Evolutionary conservation across 495 filamentous ascomycete genomes (phyloP).

Genomic region (Clohesyomyces aquaticus): DNA sequence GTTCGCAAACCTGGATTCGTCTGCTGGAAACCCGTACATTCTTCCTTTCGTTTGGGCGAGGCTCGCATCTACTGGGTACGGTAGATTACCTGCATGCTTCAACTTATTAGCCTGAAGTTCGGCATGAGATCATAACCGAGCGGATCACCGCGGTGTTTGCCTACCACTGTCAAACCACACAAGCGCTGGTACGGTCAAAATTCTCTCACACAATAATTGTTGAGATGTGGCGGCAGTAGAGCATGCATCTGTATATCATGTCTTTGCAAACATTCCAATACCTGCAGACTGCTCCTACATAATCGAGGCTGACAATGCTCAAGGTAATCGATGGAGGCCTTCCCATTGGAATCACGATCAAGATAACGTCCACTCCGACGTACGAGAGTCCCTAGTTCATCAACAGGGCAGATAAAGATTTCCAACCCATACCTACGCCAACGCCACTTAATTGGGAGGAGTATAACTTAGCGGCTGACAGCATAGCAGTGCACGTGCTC

Average conservation of each 20-base stretch:
- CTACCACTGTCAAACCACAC: background rate
- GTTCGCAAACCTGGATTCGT: conserved; percentile 30
- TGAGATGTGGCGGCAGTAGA: too few species aligned
- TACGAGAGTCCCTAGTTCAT: conserved; percentile 3
- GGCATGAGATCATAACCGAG: conserved; percentile 3
- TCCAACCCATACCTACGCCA: background rate
- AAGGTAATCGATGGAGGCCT: background rate
- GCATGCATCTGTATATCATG: background rate
- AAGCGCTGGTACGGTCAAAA: too few species aligned
- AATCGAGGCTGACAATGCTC: background rate
- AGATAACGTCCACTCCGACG: conserved; percentile 7
- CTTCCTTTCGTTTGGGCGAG: conserved; percentile 1
- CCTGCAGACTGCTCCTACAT: too few species aligned
- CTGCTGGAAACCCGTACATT: conserved; percentile 4
- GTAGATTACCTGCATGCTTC: conserved; percentile 22
- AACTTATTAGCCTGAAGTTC: conserved; percentile 35
- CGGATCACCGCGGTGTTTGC: conserved; percentile 2
- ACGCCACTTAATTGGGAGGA: conserved; percentile 25
- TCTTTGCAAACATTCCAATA: too few species aligned
- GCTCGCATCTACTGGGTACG: conserved; percentile 11
- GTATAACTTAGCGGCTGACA: conserved; percentile 13
- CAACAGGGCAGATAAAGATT: conserved; percentile 5
- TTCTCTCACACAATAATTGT: background rate
- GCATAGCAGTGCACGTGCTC: conserved; percentile 23
- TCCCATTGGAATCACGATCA: background rate